Evolutionary conservation across 179 eudicot genomes (phyloP), one percentile per base, ranked within the genome.

Genomic region (Drosera spatulata): DNA sequence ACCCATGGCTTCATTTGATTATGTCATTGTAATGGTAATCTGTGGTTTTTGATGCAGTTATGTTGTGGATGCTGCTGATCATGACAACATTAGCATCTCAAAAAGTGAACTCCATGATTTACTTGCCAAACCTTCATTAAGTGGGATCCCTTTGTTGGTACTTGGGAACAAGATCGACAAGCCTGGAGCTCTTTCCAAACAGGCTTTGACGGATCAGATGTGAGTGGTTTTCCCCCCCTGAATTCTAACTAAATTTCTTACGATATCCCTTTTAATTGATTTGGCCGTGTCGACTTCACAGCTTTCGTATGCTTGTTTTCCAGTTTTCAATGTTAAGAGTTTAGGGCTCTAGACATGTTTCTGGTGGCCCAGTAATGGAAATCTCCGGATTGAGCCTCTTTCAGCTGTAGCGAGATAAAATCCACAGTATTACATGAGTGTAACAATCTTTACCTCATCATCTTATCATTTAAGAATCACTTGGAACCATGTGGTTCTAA

Each of bases 131-230:
- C 77, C 82, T 61, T 90, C 97, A 15, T 72, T 94, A 54, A 69
- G 69, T 55, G 99, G 96, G 58, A 94, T 94, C 70, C 99, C 99
- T 68, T 69, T 94, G 63, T 79, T 94, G 71, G 99, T 94, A 49
- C 81, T 94, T n/a, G 99, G 99, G 51, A 94, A 94, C 81, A 94
- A 90, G 79, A 83, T 82, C 22, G 99, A 94, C 79, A 90, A 90
- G 73, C 76, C 89, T 7, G 91, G 83, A 62, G 85, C 96, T 41
- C 82, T 94, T 15, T 77, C 84, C 2, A 87, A 87, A 75, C 79
- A 83, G 58, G 95, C 80, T 58, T 73, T 94, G 73, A 87, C 76
- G 51, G 96, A 94, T 66, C 87, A 85, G 67, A 94, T 94, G 99
- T 94, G 79, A 73, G 96, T 61, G 38, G 10, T 4, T 4, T 6